A percentile compares a stretch with the other conserved stretches of the same genome.
phyloP scores from a whole-genome alignment of 2,329 filamentous ascomycete species.

The Hymenoscyphus scutula region DNA sequence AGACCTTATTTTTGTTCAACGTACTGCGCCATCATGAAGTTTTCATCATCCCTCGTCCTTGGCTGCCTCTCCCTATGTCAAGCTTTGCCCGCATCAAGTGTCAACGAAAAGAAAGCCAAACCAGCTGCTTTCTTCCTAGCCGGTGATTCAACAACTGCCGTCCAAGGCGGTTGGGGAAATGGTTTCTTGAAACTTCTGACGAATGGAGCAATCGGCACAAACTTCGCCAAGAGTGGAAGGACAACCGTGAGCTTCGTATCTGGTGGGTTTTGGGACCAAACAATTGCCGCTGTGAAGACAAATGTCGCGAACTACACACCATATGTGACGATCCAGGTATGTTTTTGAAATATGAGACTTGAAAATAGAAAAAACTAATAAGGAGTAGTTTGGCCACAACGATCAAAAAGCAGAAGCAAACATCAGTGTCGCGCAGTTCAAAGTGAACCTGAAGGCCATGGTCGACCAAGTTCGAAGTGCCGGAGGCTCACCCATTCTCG shows the following conservation, averaged over 20 bases:
- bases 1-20: not conserved
- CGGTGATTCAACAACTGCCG: conserved; percentile 43
- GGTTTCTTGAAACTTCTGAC: conserved; percentile 49
- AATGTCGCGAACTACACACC: conserved; percentile 38
- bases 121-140: conserved; percentile 41
- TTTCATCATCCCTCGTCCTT: not conserved
- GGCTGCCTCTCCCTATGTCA: not conserved
- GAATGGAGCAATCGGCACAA: conserved; percentile 43
- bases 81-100: not conserved
- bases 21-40: not conserved
- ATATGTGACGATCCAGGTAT: conserved; percentile 50
- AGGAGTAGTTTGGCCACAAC: conserved; percentile 49
- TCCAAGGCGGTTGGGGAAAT: conserved; percentile 46
- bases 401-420: conserved; percentile 47
- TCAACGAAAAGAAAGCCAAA: conserved; percentile 16
- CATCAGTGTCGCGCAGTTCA: conserved; percentile 41
- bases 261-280: conserved; percentile 46
- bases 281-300: conserved; percentile 40
- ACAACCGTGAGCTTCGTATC: conserved; percentile 48
- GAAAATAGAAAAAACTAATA: not conserved
- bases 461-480: conserved; percentile 33
- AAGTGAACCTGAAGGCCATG: conserved; percentile 42
- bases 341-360: not conserved
- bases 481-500: conserved; percentile 41
- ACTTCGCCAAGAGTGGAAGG: conserved; percentile 47